phyloP scores from a whole-genome alignment of 306 rosid genomes.

The Prunus armeniaca region DNA sequence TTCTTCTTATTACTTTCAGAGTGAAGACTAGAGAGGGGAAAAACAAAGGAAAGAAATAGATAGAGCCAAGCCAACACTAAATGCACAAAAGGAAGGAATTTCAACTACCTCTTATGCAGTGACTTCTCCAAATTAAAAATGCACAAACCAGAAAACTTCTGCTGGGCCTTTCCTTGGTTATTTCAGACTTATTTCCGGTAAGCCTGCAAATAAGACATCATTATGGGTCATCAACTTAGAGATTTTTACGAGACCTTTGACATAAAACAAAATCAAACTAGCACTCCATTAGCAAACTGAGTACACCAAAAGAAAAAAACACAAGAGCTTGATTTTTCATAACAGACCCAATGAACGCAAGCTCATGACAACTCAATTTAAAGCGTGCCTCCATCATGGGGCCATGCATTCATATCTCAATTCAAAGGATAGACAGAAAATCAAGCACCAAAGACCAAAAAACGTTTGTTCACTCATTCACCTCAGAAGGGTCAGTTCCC shows the following conservation, averaged over 20 bases:
- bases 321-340: not conserved
- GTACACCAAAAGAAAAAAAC: not conserved
- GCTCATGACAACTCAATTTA: not conserved
- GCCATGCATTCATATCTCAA: not conserved
- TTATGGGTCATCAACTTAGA: not conserved
- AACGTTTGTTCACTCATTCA: not conserved
- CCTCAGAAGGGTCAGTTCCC: not conserved
- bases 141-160: constrained; percentile 1
- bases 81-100: constrained; percentile 18
- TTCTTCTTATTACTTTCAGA: not conserved
- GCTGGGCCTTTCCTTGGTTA: constrained; percentile 3
- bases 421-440: not conserved
- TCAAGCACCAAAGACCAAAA: not conserved
- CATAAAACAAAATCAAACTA: not conserved
- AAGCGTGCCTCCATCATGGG: not conserved
- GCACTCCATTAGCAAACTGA: not conserved
- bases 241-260: not conserved
- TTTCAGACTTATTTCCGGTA: not conserved
- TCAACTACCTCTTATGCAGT: constrained; percentile 24
- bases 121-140: constrained; percentile 15
- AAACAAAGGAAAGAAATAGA: not conserved
- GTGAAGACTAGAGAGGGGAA: too few species aligned
- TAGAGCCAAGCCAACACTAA: constrained; percentile 1
- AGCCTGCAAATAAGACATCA: constrained; percentile 31
- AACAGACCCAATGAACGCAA: not conserved